Evolutionary conservation across 805 yeast genomes (phyloP).

Genomic region (Ogataea corticis): DNA sequence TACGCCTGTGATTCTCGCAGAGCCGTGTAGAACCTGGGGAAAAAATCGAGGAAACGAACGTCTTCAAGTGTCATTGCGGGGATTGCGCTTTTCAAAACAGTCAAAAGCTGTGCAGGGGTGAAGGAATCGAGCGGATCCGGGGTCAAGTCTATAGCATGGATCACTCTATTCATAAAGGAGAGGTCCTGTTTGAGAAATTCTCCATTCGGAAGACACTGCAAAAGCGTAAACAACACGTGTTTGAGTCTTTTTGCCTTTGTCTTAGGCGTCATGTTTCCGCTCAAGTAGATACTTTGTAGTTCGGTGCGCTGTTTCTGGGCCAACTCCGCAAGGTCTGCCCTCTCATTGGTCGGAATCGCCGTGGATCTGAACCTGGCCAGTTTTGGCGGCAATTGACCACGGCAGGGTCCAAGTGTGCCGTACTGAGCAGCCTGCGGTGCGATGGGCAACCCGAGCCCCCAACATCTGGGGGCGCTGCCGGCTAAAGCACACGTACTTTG

Average conservation of each 20-base stretch:
- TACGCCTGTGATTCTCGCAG: conserved; percentile 30
- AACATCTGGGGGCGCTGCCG: no score
- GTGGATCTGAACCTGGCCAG: conserved; percentile 6
- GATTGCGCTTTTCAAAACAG: conserved; percentile 24
- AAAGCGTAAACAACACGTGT: conserved; percentile 19
- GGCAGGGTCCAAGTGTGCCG: neutral
- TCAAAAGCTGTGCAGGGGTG: conserved; percentile 23
- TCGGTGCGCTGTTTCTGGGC: conserved; percentile 17
- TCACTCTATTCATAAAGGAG: conserved; percentile 30
- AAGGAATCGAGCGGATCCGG: conserved; percentile 27
- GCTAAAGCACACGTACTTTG: no score
- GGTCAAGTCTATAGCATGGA: conserved; percentile 32
- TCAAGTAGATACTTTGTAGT: conserved; percentile 26
- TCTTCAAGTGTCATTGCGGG: conserved; percentile 32
- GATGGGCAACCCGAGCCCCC: no score
- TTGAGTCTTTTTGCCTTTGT: conserved; percentile 29
- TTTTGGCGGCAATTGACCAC: neutral
- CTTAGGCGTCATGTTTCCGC: conserved; percentile 28
- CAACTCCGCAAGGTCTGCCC: conserved; percentile 18
- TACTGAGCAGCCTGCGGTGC: no score
- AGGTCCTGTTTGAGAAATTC: conserved; percentile 28
- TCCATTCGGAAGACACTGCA: conserved; percentile 20
- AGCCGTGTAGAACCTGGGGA: conserved; percentile 35
- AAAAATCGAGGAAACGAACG: conserved; percentile 31
- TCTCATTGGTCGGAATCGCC: conserved; percentile 13